Evolutionary conservation across 257 asterid species (phyloP).

Genomic region (Mitragyna speciosa): DNA sequence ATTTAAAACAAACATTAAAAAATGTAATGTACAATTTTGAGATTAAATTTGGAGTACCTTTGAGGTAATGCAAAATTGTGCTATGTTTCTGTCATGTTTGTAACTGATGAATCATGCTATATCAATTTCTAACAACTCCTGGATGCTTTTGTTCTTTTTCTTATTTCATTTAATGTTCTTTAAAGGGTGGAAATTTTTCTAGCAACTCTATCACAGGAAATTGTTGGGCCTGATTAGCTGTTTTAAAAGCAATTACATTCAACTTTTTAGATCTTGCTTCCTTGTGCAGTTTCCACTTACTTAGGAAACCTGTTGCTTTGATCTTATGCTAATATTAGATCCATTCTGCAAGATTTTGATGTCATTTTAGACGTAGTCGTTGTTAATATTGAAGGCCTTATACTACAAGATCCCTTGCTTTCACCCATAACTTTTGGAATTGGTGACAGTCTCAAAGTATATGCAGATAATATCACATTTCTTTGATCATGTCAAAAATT

Average conservation of each 20-base stretch:
- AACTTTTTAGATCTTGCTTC: not conserved
- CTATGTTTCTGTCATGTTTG: not conserved
- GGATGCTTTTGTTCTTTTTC: not conserved
- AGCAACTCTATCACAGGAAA: not conserved
- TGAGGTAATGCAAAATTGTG: conserved; percentile 50
- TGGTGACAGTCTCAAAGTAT: not conserved
- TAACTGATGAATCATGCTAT: not conserved
- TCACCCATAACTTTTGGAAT: not conserved
- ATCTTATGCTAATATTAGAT: not conserved
- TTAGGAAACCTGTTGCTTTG: not conserved
- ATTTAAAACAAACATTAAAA: too few relatives aligned
- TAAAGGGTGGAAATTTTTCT: not conserved
- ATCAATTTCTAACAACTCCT: not conserved
- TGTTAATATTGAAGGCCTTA: not conserved
- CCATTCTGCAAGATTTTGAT: not conserved
- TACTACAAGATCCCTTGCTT: not conserved
- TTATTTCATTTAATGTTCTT: not conserved
- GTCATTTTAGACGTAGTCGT: not conserved
- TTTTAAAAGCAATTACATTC: not conserved
- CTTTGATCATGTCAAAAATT: not conserved
- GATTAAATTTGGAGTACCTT: too few relatives aligned
- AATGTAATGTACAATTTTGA: too few relatives aligned
- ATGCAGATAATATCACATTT: not conserved
- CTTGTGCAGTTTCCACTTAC: not conserved
- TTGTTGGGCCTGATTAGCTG: not conserved